Base-by-base conservation (phyloP, 768 basidiomycete genomes). In the Phylloporus sp. region DNA sequence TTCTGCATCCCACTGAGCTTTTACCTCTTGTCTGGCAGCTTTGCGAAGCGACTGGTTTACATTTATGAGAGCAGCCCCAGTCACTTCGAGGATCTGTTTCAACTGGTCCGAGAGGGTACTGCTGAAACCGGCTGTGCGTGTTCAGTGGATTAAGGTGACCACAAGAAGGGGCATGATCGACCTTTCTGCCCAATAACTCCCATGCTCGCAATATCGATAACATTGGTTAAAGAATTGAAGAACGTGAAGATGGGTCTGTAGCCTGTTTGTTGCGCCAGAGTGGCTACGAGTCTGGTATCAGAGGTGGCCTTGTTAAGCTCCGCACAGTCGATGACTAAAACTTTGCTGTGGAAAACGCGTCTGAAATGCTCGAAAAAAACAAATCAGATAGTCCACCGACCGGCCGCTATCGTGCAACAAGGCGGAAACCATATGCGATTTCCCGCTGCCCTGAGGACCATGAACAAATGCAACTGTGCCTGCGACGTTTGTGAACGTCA, bases 171-270 rank as follows among this genome's bases (percentile, higher is more conserved):
- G 9, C 6, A 47, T 7, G 23, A 50, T 69, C 6, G 48, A 87
- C 91, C 81, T 73, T 97, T 97, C 64, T 97, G 92, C 3, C 97
- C 97, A 59, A 97, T 97, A n/a, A 98, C 63, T 2, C 95, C 95
- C 38, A 94, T 80, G 52, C 85, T 86, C 1, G 91, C 93, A n/a
- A 98, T 77, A 65, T 98, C 95, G 54, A 97, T 81, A 50, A 98
- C 70, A 55, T 81, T 86, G 60, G 80, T 88, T 63, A 91, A 70
- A 0, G 88, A 91, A 60, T 86, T 84, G 44, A 91, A 72, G 71
- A 93, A 88, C 5, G 85, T 85, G 70, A 97, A 95, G 6, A 91
- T 78, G 5, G 94, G 95, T 77, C 84, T 87, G 63, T 91, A 92
- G 31, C 95, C 94, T 0, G 88, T 91, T 61, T 97, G 90, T 6